Conservation (phyloP, 352 stramenopile species). For the Pythium dissotocum region DNA sequence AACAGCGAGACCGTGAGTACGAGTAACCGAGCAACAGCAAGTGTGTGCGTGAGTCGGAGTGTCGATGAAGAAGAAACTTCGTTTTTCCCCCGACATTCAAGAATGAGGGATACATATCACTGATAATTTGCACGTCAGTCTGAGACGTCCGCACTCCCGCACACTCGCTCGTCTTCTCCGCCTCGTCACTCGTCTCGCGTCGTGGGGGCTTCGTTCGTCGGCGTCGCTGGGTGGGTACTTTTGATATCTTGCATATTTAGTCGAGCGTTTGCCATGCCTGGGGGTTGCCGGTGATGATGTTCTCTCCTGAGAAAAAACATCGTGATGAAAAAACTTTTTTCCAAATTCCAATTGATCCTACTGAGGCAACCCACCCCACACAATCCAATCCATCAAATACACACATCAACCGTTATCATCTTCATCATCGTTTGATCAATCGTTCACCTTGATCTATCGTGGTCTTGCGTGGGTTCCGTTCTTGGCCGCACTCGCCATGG, state of each 20-base stretch:
- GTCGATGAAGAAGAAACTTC: conserved; percentile 26
- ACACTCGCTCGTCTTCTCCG: background rate
- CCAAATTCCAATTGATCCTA: conserved; percentile 90
- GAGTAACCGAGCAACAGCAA: background rate
- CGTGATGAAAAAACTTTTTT: conserved; percentile 68
- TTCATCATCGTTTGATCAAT: background rate
- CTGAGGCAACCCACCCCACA: conserved; percentile 53
- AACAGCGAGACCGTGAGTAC: background rate
- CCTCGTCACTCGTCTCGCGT: background rate
- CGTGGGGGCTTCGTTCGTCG: background rate
- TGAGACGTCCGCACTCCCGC: conserved; percentile 46
- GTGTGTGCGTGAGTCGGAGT: background rate
- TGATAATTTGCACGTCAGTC: conserved; percentile 89
- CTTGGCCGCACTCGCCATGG: conserved; percentile 18
- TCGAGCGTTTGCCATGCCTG: conserved; percentile 23
- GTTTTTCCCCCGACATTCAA: conserved; percentile 18
- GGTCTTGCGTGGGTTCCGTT: background rate
- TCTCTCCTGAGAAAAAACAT: conserved; percentile 53
- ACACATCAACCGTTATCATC: background rate
- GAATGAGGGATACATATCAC: conserved; percentile 39
- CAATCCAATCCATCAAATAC: conserved; percentile 19
- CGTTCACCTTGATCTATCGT: conserved; percentile 7
- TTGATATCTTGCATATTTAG: conserved; percentile 27
- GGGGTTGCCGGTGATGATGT: conserved; percentile 66
- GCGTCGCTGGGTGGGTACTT: conserved; percentile 6